Conservation (phyloP, 1,284 basidiomycete species). For the Puccinia novopanici region DNA sequence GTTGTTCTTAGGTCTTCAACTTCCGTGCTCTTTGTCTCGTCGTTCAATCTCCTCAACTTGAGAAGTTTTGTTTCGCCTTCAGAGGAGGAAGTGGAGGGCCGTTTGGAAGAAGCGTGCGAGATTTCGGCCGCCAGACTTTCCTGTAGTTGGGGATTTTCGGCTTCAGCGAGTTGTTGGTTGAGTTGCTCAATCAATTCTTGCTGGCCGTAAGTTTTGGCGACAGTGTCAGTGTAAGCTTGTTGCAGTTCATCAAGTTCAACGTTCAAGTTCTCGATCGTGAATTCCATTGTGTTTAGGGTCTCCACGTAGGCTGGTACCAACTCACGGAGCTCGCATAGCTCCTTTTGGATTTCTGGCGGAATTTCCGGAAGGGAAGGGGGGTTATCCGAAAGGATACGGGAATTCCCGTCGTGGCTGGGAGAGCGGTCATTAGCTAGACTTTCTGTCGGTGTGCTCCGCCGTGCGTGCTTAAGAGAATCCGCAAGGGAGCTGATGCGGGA, state of each 20-base stretch:
- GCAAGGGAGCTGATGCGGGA: conserved; percentile 14
- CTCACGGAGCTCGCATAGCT: conserved; percentile 19
- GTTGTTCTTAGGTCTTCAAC: conserved; percentile 9
- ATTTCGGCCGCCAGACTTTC: conserved; percentile 13
- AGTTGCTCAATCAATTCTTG: conserved; percentile 28
- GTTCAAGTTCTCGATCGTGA: conserved; percentile 5
- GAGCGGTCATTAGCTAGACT: background rate
- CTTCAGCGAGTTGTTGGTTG: conserved; percentile 1
- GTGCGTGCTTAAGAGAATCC: conserved; percentile 7
- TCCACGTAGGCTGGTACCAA: conserved; percentile 14
- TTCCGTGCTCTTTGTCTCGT: conserved; percentile 2
- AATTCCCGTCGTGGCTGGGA: background rate
- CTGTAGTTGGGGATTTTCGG: background rate
- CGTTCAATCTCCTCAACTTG: conserved; percentile 4
- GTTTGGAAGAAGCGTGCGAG: background rate
- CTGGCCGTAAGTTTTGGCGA: background rate
- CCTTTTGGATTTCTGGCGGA: conserved; percentile 1
- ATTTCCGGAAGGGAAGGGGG: background rate
- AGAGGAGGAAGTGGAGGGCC: conserved; percentile 13
- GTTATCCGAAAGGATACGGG: background rate
- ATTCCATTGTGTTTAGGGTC: conserved; percentile 9
- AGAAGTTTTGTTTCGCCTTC: background rate
- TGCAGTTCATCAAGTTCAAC: conserved; percentile 9
- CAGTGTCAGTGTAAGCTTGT: conserved; percentile 1
- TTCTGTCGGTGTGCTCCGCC: background rate